phyloP scores from a whole-genome alignment of 2,329 filamentous ascomycete genomes.

The Arachnomyces sp. region DNA sequence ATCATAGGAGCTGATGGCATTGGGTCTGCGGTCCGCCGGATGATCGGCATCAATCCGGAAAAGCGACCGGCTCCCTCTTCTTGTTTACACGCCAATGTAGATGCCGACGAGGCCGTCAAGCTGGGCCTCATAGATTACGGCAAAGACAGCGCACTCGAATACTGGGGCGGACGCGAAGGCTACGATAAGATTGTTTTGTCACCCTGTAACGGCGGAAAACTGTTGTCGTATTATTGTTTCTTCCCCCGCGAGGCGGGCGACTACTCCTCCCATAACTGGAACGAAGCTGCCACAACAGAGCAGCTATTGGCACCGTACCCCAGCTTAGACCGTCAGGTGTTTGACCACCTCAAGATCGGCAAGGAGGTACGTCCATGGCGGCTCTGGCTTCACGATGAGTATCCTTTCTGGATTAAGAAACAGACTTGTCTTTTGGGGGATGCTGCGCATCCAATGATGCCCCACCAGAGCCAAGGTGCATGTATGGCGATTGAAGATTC shows the following conservation, averaged over 20 bases:
- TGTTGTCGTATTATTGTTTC: slow-evolving; percentile 65
- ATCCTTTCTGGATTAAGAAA: slow-evolving; percentile 48
- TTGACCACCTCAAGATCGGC: slow-evolving; percentile 51
- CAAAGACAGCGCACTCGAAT: slow-evolving; percentile 54
- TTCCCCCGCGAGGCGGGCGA: slow-evolving; percentile 55
- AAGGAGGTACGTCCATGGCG: slow-evolving; percentile 59
- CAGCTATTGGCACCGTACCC: slow-evolving; percentile 56
- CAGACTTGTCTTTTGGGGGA: slow-evolving; percentile 56
- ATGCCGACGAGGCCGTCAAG: slow-evolving; percentile 52
- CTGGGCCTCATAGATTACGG: slow-evolving; percentile 59
- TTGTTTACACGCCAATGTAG: slow-evolving; percentile 60
- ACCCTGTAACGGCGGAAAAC: slow-evolving; percentile 58
- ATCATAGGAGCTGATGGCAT: slow-evolving; percentile 61
- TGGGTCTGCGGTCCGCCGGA: slow-evolving; percentile 55
- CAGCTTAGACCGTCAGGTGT: slow-evolving; percentile 51
- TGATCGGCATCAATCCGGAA: slow-evolving; percentile 55
- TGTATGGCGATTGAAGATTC: slow-evolving; percentile 64
- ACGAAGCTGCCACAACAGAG: slow-evolving; percentile 46
- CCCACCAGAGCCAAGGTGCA: slow-evolving; percentile 61
- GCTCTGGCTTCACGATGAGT: slow-evolving; percentile 58
- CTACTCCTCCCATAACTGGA: slow-evolving; percentile 56
- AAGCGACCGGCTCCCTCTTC: slow-evolving; percentile 53
- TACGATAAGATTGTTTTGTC: slow-evolving; percentile 65
- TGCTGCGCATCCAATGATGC: slow-evolving; percentile 63
- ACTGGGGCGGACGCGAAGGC: slow-evolving; percentile 62